Evolutionary conservation across 441 rosid species (phyloP), one percentile per base, ranked within the genome.

Genomic region (Metrosideros polymorpha): DNA sequence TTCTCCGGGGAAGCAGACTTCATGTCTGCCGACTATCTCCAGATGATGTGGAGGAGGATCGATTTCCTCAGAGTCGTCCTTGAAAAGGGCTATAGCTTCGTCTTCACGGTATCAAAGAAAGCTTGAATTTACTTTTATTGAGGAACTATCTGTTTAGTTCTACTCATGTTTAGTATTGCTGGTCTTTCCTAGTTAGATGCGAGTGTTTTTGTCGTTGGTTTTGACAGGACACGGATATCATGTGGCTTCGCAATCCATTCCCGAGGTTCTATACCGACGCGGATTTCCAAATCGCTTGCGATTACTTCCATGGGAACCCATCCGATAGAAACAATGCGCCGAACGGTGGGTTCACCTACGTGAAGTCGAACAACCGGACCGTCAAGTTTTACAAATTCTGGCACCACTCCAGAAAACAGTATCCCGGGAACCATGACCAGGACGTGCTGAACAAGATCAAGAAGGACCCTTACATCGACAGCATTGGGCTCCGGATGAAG

Each of bases 11-110:
- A 89, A 86, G 91, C 90, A 75, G 87, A 13, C 10, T 92, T 90
- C 85, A 92, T 89, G 88, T 87, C 92, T 12, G 84, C 87, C 39
- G 89, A 86, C 85, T 92, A 90, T 87, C 82, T 91, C 49, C 82
- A 91, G 83, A 91, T 92, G 94, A 91, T 92, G 93, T 92, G 94
- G 93, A 85, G 90, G 32, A 61, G 94, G 30, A 90, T 91, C 85
- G 88, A 88, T 24, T 91, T 92, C 57, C 87, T 92, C 9, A 79
- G 88, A 42, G 55, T 85, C 25, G 57, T 92, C 47, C 91, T 92
- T 22, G 54, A 90, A 49, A 86, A 87, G 90, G 94, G 92, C 13
- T 92, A 83, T 84, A 86, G 85, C 89, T 89, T 92, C 89, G 86
- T 91, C 85, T 91, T 91, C 89, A 92, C 94, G 91, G 94, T 92